Base-by-base conservation (phyloP, 1,284 basidiomycete genomes). In the Rhizoctonia solani region DNA sequence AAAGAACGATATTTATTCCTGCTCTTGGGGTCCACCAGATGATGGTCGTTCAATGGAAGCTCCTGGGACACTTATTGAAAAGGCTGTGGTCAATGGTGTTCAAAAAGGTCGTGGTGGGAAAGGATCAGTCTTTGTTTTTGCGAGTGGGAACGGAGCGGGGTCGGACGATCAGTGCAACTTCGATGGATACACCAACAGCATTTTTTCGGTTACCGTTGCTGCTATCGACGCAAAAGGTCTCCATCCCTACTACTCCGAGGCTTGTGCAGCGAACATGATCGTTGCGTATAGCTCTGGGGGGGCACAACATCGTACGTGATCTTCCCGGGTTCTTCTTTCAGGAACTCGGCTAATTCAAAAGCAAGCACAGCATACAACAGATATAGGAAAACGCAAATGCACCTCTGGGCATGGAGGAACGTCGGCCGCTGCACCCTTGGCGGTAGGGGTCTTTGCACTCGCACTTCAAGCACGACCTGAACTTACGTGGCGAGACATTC, bases 141-240 rank as follows among this genome's bases (percentile, higher is more conserved):
- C 97, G 1, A 95, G 94, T 68, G 97, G 97, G 0, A 99, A 99
- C 75, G 97, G 97, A 23, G 97, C 93, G 25, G 85, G 86, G 2
- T 83, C 84, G 58, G 93, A 91, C 32, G 97, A 99, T 76, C 97
- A 99, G 79, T 99, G 97, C 81, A 99, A 99, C 78, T 99, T 99
- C 76, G 97, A 99, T 73, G 97, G 97, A 4, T 99, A 99, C 77
- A 99, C 97, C 34, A 99, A 99, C 76, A 93, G 90, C 72, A 97
- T 98, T 71, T 98, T 95, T 79, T 94, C 91, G 4, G 88, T 99
- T 65, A 99, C 97, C 0, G 93, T 99, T 30, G 90, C 94, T 8
- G 93, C 97, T 0, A 83, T 98, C 68, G 96, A 99, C 75, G 86
- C 90, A 75, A 91, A 92, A 74, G 96, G 95, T 9, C 79, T 93